phyloP scores from a whole-genome alignment of 139 green algal species.

The Zygnema circumcarinatum region DNA sequence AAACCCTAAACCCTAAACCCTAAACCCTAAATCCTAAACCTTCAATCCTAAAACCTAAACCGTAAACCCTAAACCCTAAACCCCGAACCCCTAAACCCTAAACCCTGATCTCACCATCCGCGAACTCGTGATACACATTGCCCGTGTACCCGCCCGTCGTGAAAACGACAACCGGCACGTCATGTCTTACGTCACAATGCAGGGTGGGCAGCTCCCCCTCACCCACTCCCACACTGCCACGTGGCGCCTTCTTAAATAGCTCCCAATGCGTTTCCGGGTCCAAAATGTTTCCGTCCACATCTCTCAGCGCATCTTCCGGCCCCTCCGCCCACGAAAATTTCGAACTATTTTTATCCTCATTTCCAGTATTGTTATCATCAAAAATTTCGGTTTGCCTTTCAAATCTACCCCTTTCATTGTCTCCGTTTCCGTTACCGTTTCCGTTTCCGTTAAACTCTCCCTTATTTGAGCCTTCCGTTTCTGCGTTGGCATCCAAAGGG shows the following conservation, averaged over 20 bases:
- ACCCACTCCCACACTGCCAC: background rate
- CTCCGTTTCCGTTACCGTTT: too few species aligned
- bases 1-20: too few species aligned
- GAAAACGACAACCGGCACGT: conserved; percentile 25
- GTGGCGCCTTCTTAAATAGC: background rate
- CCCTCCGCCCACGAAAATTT: background rate
- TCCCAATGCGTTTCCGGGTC: background rate
- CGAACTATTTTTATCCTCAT: background rate
- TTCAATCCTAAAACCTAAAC: too few species aligned
- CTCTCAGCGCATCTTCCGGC: background rate
- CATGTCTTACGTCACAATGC: conserved; percentile 1
- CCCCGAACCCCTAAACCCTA: too few species aligned
- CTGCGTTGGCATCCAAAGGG: background rate
- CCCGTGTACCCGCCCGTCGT: conserved; percentile 18
- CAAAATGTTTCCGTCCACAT: background rate
- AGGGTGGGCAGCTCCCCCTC: background rate
- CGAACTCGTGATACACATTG: conserved; percentile 30
- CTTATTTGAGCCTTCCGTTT: background rate
- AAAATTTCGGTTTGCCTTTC: too few species aligned
- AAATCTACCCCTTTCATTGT: too few species aligned
- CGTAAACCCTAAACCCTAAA: too few species aligned
- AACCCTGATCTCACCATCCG: conserved; percentile 15
- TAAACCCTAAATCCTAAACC: too few species aligned
- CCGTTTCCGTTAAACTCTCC: too few species aligned
- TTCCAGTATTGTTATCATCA: too few species aligned